These are phyloP conservation scores for Aspergillus oerlinghausenensis DNA, from an alignment of 2,329 filamentous ascomycete genomes.

Conservation along the genomic window DNA sequence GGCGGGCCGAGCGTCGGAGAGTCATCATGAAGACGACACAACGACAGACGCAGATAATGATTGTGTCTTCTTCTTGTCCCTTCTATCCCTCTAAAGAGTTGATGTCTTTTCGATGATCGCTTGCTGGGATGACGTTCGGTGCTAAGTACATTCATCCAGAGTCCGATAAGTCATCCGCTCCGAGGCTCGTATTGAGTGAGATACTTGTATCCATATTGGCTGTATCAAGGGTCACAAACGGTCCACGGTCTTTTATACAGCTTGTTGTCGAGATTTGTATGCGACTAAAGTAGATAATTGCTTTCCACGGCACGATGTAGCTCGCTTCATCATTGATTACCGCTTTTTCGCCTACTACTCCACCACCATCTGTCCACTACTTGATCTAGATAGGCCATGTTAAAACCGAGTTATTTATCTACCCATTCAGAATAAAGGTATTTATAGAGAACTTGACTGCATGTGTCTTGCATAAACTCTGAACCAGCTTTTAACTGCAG, in stretches of 20 bases:
- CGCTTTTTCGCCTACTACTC: not conserved
- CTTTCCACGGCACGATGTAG: not conserved
- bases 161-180: not conserved
- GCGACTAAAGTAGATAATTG: not conserved
- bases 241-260: not conserved
- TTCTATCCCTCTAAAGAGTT: not conserved
- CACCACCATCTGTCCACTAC: not conserved
- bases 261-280: not conserved
- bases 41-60: not conserved
- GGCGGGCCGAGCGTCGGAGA: constrained; percentile 49
- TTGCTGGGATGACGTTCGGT: not conserved
- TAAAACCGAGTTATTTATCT: not conserved
- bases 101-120: not conserved
- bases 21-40: constrained; percentile 39
- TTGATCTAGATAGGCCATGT: not conserved
- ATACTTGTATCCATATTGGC: not conserved
- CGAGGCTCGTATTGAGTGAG: not conserved
- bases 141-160: not conserved
- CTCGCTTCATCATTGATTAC: not conserved
- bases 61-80: not conserved
- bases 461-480: too few relatives aligned
- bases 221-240: not conserved
- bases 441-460: too few relatives aligned
- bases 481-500: too few relatives aligned
- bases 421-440: too few relatives aligned